phyloP scores from a whole-genome alignment of 148 eudicot species.

The Drosera capensis region DNA sequence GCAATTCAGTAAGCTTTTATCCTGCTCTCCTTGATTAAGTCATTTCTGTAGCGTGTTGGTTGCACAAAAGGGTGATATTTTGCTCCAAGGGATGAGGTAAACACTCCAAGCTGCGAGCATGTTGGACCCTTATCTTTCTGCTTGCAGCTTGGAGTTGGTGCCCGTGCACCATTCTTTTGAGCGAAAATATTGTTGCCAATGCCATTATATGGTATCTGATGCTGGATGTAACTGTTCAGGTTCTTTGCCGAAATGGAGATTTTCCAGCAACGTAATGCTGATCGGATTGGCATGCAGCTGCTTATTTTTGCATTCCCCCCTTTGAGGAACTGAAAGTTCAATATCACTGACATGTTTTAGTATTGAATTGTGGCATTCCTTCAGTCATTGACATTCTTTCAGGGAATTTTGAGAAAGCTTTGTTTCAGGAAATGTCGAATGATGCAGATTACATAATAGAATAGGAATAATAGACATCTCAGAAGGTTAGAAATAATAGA shows the following conservation, averaged over 20 bases:
- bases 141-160: too few species aligned
- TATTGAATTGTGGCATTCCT: not conserved
- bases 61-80: not conserved
- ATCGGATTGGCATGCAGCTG: slow-evolving; percentile 19
- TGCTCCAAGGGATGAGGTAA: not conserved
- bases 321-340: slow-evolving; percentile 3
- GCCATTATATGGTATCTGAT: not conserved
- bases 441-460: too few species aligned
- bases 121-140: too few species aligned
- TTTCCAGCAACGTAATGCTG: slow-evolving; percentile 2
- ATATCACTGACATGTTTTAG: not conserved
- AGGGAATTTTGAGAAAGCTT: too few species aligned
- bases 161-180: too few species aligned
- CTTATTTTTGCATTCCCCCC: slow-evolving; percentile 9
- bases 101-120: too few species aligned
- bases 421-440: too few species aligned
- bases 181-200: too few species aligned
- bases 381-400: too few species aligned
- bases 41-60: not conserved
- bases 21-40: not conserved
- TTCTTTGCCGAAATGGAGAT: slow-evolving; percentile 10
- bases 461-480: too few species aligned
- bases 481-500: too few species aligned
- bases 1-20: slow-evolving; percentile 29
- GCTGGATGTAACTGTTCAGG: slow-evolving; percentile 12